Base-by-base conservation (phyloP, 2,329 filamentous ascomycete species). In the Monilinia fructicola region DNA sequence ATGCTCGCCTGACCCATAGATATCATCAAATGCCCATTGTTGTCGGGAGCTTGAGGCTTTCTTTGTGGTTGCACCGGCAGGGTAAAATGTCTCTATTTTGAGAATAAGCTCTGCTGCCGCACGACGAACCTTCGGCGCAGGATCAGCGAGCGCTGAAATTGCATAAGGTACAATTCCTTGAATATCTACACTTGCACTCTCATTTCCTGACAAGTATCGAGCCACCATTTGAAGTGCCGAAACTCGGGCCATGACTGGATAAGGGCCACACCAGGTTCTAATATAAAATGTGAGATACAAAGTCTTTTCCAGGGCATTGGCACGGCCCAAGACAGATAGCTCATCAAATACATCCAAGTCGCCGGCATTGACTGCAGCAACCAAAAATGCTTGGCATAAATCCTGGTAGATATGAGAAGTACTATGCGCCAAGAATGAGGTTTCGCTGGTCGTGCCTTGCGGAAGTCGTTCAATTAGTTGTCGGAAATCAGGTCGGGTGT, bases 91-190 rank as follows among this genome's bases (percentile, higher is more conserved):
- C 16, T 83, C 81, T 16, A 93, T 73, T 3, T 84, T 80, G 35
- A 85, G 78, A 42, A 92, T 76, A 42, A 93, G 81, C 62, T 89
- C 85, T 28, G 89, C 87, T 26, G 93, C 90, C 61, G 91, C 87
- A 69, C 88, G 87, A 54, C 93, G 89, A 53, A 97, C 89, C 69
- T 87, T 87, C 69, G 89, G 87, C 1, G 91, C 91, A 6, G 87
- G 79, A 76, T 98, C 94, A 31, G 86, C 83, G 23, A 98, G 83
- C 28, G 90, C 90, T 48, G 85, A 82, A 55, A 97, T 79, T 42
- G 89, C 81, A 78, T 96, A 97, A 2, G 94, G 94, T n/a, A 97
- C 75, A 23, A 97, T 77, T 14, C 87, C 85, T 75, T 98, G 94
- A 59, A 93, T 83, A 75, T 97, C 90, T 10, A 85, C 74, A 26